These are phyloP conservation scores for Tricholoma sp. DNA, from an alignment of 768 basidiomycete species.

Conservation along the genomic window DNA sequence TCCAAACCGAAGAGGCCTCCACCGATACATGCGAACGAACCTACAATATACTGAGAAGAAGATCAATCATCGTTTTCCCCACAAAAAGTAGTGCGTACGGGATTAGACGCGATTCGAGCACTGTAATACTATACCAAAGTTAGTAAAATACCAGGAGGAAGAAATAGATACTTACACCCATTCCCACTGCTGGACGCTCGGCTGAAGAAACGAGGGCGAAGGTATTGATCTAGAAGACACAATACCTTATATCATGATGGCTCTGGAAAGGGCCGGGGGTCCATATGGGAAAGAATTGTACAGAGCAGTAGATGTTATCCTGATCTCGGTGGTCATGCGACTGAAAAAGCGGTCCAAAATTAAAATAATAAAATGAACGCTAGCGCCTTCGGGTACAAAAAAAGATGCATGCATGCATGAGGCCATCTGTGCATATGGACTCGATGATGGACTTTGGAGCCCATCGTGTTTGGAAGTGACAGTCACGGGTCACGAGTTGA, in stretches of 20 bases:
- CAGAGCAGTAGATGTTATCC: not conserved
- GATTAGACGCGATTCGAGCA: conserved; percentile 52
- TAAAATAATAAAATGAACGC: too few species aligned
- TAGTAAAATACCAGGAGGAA: not conserved
- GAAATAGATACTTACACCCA: not conserved
- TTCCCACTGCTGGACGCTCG: not conserved
- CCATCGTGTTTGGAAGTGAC: too few species aligned
- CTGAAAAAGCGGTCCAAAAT: too few species aligned
- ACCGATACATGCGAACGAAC: conserved; percentile 78
- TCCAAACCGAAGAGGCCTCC: conserved; percentile 78
- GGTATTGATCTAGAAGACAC: not conserved
- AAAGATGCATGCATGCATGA: too few species aligned
- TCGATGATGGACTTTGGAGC: too few species aligned
- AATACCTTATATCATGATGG: not conserved
- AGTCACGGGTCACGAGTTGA: too few species aligned
- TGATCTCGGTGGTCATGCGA: not conserved
- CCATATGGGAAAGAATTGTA: not conserved
- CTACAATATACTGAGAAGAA: conserved; percentile 58
- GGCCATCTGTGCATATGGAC: too few species aligned
- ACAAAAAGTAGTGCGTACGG: conserved; percentile 26
- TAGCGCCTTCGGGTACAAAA: too few species aligned
- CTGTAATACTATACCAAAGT: conserved; percentile 45
- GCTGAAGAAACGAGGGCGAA: not conserved
- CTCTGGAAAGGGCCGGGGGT: not conserved
- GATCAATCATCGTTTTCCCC: not conserved